phyloP scores from a whole-genome alignment of 2,329 filamentous ascomycete genomes.

The Whalleya microplaca region DNA sequence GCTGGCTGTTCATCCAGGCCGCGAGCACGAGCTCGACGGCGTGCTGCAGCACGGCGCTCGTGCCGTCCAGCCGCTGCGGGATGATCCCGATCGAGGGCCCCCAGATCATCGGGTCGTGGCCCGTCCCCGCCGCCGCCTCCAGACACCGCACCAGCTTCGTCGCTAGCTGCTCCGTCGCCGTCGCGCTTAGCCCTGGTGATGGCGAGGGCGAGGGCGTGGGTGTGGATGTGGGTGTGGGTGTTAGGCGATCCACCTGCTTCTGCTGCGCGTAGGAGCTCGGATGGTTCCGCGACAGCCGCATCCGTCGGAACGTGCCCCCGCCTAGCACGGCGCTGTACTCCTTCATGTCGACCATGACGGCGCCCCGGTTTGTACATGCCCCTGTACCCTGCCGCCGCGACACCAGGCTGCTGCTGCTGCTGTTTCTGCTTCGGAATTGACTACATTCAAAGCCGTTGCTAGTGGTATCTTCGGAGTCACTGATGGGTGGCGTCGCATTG shows the following conservation, averaged over 20 bases:
- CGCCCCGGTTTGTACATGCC: slow-evolving; percentile 2
- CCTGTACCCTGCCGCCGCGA: slow-evolving; percentile 5
- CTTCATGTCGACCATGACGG: slow-evolving; percentile 23
- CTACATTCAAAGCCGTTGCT: slow-evolving; percentile 1
- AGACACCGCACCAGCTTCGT: slow-evolving; percentile 28
- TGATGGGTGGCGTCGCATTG: background rate
- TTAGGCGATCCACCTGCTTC: background rate
- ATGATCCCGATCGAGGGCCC: slow-evolving; percentile 32
- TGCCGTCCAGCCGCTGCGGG: slow-evolving; percentile 26
- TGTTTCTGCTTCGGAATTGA: background rate
- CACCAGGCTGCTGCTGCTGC: background rate
- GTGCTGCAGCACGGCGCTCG: slow-evolving; percentile 26
- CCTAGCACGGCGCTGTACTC: slow-evolving; percentile 19
- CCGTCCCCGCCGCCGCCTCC: slow-evolving; percentile 28
- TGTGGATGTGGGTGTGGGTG: no score
- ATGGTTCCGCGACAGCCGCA: slow-evolving; percentile 21
- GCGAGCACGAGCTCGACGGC: slow-evolving; percentile 31
- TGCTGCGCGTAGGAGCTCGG: slow-evolving; percentile 5
- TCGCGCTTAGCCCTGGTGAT: slow-evolving; percentile 20
- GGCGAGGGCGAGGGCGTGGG: slow-evolving; percentile 10
- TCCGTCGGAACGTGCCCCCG: slow-evolving; percentile 19
- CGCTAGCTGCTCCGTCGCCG: slow-evolving; percentile 25
- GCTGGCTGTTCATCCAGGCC: slow-evolving; percentile 33
- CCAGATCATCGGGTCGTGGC: slow-evolving; percentile 31
- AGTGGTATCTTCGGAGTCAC: slow-evolving; percentile 11